A percentile compares a stretch with the other conserved stretches of the same genome.
phyloP scores from a whole-genome alignment of 371 early-diverging fungal genomes.

The Mucor velutinosus region DNA sequence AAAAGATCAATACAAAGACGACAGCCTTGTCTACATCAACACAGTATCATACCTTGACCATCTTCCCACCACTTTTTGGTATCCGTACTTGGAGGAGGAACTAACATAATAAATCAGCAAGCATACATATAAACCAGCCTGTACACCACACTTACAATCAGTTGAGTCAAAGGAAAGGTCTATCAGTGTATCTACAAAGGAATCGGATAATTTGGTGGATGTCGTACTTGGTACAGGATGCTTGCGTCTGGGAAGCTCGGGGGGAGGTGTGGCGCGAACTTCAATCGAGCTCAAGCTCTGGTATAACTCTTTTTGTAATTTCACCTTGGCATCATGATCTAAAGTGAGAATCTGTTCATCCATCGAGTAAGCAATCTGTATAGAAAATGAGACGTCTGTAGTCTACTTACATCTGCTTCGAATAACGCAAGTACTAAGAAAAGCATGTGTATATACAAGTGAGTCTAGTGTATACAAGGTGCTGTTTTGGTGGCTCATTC shows the following conservation, averaged over 20 bases:
- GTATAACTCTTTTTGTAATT: constrained; percentile 50
- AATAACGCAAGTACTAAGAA: constrained; percentile 46
- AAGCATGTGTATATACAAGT: not conserved
- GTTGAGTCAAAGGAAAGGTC: constrained; percentile 21
- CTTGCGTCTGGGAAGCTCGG: constrained; percentile 27
- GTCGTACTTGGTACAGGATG: constrained; percentile 9
- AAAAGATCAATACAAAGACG: not conserved
- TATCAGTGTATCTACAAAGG: constrained; percentile 30
- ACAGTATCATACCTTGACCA: constrained; percentile 16
- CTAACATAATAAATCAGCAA: constrained; percentile 12
- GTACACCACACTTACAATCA: constrained; percentile 9
- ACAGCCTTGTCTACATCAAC: not conserved
- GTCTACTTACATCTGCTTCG: constrained; percentile 40
- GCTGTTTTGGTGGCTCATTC: not conserved
- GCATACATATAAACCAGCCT: not conserved
- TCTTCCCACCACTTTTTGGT: constrained; percentile 51
- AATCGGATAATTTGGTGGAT: constrained; percentile 27
- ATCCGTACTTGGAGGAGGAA: constrained; percentile 45
- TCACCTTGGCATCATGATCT: constrained; percentile 44
- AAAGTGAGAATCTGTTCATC: constrained; percentile 33
- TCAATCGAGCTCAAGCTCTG: constrained; percentile 42
- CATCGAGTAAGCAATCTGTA: not conserved
- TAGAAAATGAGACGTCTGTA: not conserved
- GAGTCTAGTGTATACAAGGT: not conserved
- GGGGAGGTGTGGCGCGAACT: constrained; percentile 14